Conservation (phyloP, 495 filamentous ascomycete species). For the Penicillium fimorum region DNA sequence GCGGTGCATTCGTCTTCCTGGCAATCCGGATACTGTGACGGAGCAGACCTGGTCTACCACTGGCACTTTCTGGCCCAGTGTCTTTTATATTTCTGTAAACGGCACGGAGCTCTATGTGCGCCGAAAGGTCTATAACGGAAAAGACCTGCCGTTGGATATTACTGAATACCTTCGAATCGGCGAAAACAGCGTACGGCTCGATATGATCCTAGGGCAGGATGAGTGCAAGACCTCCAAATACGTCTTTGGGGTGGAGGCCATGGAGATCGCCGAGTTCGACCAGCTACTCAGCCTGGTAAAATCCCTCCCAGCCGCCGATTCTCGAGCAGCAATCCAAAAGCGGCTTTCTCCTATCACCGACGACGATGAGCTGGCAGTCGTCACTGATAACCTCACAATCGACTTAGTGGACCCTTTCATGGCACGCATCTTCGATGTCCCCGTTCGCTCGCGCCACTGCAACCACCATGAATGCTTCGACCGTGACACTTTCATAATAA, state of each 20-base stretch:
- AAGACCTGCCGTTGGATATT: conserved; percentile 73
- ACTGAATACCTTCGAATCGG: conserved; percentile 53
- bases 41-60: conserved; percentile 57
- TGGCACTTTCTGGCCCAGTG: conserved; percentile 69
- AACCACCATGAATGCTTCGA: conserved; percentile 85
- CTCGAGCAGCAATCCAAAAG: conserved; percentile 35
- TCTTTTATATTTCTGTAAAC: conserved; percentile 71
- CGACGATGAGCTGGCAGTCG: conserved; percentile 67
- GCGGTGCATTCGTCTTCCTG: conserved; percentile 36
- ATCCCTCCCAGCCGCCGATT: conserved; percentile 27
- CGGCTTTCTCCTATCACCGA: conserved; percentile 38
- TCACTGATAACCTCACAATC: conserved; percentile 63
- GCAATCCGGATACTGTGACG: conserved; percentile 5
- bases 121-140: conserved; percentile 65
- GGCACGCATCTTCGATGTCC: conserved; percentile 63
- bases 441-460: conserved; percentile 62
- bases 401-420: conserved; percentile 76
- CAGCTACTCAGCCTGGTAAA: conserved; percentile 44
- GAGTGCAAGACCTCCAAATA: conserved; percentile 41
- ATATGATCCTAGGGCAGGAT: conserved; percentile 42
- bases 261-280: conserved; percentile 54
- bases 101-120: conserved; percentile 52
- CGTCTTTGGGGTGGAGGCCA: conserved; percentile 60
- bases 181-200: conserved; percentile 57
- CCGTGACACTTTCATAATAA: conserved; percentile 73